Conservation (phyloP, 83 land plant species). For the Diphasiastrum complanatum region DNA sequence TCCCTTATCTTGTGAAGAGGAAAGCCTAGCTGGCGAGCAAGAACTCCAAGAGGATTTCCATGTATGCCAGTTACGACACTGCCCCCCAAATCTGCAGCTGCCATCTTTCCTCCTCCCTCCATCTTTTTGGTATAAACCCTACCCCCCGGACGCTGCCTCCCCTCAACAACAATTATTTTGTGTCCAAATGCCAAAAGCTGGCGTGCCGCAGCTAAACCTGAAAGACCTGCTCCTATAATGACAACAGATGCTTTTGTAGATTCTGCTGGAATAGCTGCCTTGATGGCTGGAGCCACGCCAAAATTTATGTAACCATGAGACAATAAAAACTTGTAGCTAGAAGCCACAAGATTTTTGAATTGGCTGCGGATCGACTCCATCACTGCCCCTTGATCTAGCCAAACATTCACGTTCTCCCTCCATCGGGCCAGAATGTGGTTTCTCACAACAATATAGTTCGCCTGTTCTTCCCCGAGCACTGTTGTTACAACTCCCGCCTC, state of each 20-base stretch:
- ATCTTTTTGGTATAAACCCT: slow-evolving; percentile 87
- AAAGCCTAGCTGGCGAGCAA: slow-evolving; percentile 65
- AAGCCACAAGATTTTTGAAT: slow-evolving; percentile 46
- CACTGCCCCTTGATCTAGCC: slow-evolving; percentile 58
- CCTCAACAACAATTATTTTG: slow-evolving; percentile 79
- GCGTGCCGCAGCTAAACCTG: slow-evolving; percentile 90
- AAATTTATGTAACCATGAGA: slow-evolving; percentile 84
- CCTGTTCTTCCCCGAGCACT: slow-evolving; percentile 91
- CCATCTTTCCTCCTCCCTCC: slow-evolving; percentile 57
- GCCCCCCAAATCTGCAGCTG: slow-evolving; percentile 93
- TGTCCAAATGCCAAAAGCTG: slow-evolving; percentile 80
- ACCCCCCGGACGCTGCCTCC: slow-evolving; percentile 88
- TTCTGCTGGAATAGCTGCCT: slow-evolving; percentile 51
- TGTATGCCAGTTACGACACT: slow-evolving; percentile 90
- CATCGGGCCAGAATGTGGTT: slow-evolving; percentile 76
- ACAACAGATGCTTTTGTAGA: slow-evolving; percentile 51
- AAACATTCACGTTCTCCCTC: slow-evolving; percentile 65
- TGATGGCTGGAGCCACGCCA: slow-evolving; percentile 82
- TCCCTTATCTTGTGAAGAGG: slow-evolving; percentile 82
- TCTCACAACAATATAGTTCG: slow-evolving; percentile 76
- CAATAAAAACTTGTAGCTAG: slow-evolving; percentile 59
- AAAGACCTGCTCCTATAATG: slow-evolving; percentile 84
- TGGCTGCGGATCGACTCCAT: slow-evolving; percentile 43
- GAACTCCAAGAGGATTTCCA: slow-evolving; percentile 86
- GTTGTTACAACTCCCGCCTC: slow-evolving; percentile 70